Percentiles rank a stretch among this genome's conserved stretches.
Evolutionary conservation across 2,329 filamentous ascomycete genomes (phyloP).

Genomic region (Fusarium veterinarium): DNA sequence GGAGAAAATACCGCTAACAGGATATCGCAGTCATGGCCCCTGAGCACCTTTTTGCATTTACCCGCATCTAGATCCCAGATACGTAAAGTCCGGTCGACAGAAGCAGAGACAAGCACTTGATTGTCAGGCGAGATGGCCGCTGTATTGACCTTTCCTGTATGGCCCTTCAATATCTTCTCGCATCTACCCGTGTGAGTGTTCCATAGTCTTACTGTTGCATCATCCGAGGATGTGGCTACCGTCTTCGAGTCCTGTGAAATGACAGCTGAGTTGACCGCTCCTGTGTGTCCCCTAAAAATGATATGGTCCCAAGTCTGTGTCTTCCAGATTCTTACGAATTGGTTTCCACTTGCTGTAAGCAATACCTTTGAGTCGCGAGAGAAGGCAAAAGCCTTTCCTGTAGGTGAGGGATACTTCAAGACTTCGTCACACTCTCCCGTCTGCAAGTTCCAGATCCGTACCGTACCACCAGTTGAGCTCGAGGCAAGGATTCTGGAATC

Average conservation of each 20-base stretch:
- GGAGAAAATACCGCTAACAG: rapidly evolving
- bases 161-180: neutral
- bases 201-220: neutral
- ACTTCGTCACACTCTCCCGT: rapidly evolving
- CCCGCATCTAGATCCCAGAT: neutral
- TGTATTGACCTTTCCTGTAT: neutral
- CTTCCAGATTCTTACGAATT: neutral
- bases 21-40: rapidly evolving
- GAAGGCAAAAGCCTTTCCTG: neutral
- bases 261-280: neutral
- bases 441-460: neutral
- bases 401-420: rapidly evolving
- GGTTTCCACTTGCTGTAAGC: rapidly evolving
- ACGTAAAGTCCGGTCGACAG: rapidly evolving
- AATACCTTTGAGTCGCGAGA: neutral
- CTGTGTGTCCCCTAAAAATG: rapidly evolving
- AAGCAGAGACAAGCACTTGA: neutral
- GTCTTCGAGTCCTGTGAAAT: neutral
- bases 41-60: neutral
- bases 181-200: neutral
- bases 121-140: neutral
- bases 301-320: neutral
- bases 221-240: neutral
- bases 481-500: neutral
- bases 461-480: rapidly evolving